Base-by-base conservation (phyloP, 768 basidiomycete genomes). In the Kwoniella sp. region DNA sequence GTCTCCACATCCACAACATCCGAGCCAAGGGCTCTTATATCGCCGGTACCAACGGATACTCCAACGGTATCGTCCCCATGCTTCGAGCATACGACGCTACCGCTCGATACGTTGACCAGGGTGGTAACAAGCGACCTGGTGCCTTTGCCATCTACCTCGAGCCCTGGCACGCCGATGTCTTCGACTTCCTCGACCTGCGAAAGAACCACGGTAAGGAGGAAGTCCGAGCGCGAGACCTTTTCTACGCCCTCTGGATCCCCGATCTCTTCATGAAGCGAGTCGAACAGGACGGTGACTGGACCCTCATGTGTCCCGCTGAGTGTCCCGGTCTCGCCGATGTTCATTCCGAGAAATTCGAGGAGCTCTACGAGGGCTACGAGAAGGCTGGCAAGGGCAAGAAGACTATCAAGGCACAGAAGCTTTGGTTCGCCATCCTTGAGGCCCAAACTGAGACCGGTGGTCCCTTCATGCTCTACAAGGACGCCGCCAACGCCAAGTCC, bases 121-220 rank as follows among this genome's bases (percentile, higher is more conserved):
- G 96, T 57, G 96, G 96, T 28, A 98, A 98, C 86, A 98, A 98
- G 84, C 90, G 96, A 26, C 96, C 96, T 1, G 96, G 96, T 66
- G 96, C 96, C 0, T 97, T 99, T 73, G 91, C 96, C 63, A 81
- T 99, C 81, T 99, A 99, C 83, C 85, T 98, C 77, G 96, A 99
- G 83, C 96, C 96, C 15, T 99, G 96, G 96, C 96, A 99, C 78
- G 87, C 92, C 20, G 96, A 98, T 81, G 82, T 99, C 78, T 96
- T 98, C 73, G 94, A 96, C 64, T 97, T 99, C 84, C 86, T 99
- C 72, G 95, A 98, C 78, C 86, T 99, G 52, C 86, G 96, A 75
- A 98, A 98, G 87, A 99, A 99, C 81, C 95, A 97, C 73, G 96
- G 95, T 59, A 98, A 98, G 81, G 96, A 98, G 82, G 94, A 98